phyloP scores from a whole-genome alignment of 2,329 filamentous ascomycete species.

The Raffaelea arxii region DNA sequence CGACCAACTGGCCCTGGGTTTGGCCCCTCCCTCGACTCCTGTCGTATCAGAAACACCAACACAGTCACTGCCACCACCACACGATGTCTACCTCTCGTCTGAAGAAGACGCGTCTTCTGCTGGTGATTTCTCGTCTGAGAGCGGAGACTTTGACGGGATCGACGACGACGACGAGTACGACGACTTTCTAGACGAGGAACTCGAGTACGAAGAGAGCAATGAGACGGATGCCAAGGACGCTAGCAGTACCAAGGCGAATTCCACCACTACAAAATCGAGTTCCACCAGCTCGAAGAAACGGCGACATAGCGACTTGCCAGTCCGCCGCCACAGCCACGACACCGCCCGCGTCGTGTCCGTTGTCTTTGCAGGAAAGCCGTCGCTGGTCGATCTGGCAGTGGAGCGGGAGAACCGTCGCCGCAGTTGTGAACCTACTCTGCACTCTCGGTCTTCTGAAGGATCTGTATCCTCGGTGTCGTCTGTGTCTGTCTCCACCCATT shows the following conservation, averaged over 20 bases:
- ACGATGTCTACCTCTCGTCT: slow-evolving; percentile 54
- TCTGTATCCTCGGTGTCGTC: slow-evolving; percentile 17
- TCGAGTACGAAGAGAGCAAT: slow-evolving; percentile 12
- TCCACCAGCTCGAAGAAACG: not conserved
- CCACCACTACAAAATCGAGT: slow-evolving; percentile 1
- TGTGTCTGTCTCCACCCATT: slow-evolving; percentile 17
- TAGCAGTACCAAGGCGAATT: too few relatives aligned
- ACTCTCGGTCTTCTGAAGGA: slow-evolving; percentile 14
- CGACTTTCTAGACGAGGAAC: slow-evolving; percentile 32
- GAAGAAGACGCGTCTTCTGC: slow-evolving; percentile 57
- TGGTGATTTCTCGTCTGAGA: slow-evolving; percentile 46
- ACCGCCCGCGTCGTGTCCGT: slow-evolving; percentile 51
- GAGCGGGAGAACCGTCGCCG: slow-evolving; percentile 14
- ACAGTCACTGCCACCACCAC: slow-evolving; percentile 32
- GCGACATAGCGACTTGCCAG: not conserved
- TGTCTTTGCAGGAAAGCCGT: slow-evolving; percentile 49
- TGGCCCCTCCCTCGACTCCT: not conserved
- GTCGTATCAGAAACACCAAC: slow-evolving; percentile 12
- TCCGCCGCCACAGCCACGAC: slow-evolving; percentile 33
- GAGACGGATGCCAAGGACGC: not conserved
- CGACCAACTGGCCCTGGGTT: slow-evolving; percentile 22
- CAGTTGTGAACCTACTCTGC: slow-evolving; percentile 18
- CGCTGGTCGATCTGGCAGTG: slow-evolving; percentile 38
- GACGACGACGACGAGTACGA: slow-evolving; percentile 33
- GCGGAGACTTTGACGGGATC: slow-evolving; percentile 23